phyloP scores from a whole-genome alignment of 78 protist genomes.

The Pelomyxa schiedti region DNA sequence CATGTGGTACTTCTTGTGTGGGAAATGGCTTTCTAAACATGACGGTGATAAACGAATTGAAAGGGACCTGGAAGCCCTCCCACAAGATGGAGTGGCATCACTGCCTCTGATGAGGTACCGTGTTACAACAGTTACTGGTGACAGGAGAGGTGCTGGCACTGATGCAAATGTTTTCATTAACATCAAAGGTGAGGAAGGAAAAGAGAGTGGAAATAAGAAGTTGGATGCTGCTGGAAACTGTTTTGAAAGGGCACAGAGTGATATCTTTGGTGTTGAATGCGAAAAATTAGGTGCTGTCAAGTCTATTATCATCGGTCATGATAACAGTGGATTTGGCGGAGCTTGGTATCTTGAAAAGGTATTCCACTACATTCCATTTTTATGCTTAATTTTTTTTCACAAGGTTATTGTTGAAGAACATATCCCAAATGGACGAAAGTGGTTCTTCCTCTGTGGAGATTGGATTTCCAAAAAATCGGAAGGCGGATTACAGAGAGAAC shows the following conservation, averaged over 20 bases:
- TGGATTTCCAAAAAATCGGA: background rate
- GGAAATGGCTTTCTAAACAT: too few species aligned
- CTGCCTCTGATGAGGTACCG: background rate
- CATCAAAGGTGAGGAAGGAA: too few species aligned
- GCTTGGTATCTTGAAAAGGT: conserved; percentile 1
- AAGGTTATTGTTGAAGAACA: background rate
- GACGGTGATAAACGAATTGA: too few species aligned
- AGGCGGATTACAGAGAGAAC: background rate
- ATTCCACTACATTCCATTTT: background rate
- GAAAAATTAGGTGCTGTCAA: background rate
- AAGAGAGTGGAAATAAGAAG: too few species aligned
- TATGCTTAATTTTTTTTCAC: too few species aligned
- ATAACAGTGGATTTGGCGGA: too few species aligned
- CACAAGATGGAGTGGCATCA: background rate
- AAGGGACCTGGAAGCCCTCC: background rate
- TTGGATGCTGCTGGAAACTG: too few species aligned
- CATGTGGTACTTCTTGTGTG: too few species aligned
- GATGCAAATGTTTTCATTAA: conserved; percentile 3
- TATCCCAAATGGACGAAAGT: background rate
- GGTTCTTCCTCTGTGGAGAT: background rate
- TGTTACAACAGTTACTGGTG: background rate
- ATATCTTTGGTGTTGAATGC: background rate
- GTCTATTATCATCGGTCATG: background rate
- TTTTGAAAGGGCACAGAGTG: too few species aligned
- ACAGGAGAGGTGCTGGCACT: too few species aligned